phyloP scores from a whole-genome alignment of 2,329 filamentous ascomycete species.

The Penicillium sp. region DNA sequence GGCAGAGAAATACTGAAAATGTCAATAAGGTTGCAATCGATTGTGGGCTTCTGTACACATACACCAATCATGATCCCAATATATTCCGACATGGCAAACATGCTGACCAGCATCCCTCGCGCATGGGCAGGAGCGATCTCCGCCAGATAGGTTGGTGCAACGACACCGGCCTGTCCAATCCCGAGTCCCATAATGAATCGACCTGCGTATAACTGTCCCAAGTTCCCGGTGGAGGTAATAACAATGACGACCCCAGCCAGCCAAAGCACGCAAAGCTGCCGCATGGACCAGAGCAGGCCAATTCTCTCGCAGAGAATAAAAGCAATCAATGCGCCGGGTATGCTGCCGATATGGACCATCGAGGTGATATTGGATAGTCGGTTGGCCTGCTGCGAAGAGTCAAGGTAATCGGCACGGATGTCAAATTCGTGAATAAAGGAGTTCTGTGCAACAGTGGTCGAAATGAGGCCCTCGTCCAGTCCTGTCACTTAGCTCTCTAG shows the following conservation, averaged over 20 bases:
- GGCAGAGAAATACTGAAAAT: conserved; percentile 27
- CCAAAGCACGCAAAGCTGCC: conserved; percentile 24
- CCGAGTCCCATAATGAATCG: conserved; percentile 36
- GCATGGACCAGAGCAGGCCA: conserved; percentile 28
- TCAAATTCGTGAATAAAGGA: conserved; percentile 21
- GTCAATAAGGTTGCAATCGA: not conserved
- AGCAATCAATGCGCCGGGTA: conserved; percentile 37
- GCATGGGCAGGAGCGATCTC: conserved; percentile 74
- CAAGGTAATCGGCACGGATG: conserved; percentile 8
- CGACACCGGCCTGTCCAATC: conserved; percentile 65
- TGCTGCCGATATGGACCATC: conserved; percentile 43
- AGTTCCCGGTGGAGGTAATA: conserved; percentile 32
- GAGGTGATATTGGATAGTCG: conserved; percentile 40
- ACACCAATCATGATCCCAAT: conserved; percentile 26
- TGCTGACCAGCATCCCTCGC: conserved; percentile 58
- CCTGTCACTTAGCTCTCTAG: conserved; percentile 7
- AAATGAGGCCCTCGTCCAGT: conserved; percentile 25
- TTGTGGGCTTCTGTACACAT: not conserved
- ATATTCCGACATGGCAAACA: conserved; percentile 23
- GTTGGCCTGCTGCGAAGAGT: conserved; percentile 28
- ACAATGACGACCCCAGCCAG: conserved; percentile 32
- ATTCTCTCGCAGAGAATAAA: conserved; percentile 30
- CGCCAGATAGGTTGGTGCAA: conserved; percentile 86
- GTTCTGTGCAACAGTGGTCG: conserved; percentile 20
- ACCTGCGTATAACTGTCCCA: conserved; percentile 33